Evolutionary conservation across 768 basidiomycete genomes (phyloP), one percentile per base, ranked within the genome.

Genomic region (Pholiota microspora): DNA sequence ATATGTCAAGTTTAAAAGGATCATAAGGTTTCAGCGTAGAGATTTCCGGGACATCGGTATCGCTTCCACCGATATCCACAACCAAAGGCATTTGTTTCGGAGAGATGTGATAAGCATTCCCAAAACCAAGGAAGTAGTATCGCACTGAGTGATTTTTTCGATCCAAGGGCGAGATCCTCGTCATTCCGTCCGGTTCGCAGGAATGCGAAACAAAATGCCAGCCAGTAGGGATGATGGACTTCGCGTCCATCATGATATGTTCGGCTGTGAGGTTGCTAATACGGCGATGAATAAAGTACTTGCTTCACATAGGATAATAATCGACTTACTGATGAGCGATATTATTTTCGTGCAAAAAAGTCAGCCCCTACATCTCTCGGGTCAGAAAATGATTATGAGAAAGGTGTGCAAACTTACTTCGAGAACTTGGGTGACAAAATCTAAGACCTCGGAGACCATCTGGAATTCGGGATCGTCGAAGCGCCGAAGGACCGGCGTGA

Each of bases 81-180:
- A 62, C 59, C 51, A 51, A 54, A 36, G 54, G 71, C 42, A 34
- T 49, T 34, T 58, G 48, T 27, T 55, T 51, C 8, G 60, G 64
- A 10, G 59, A 57, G 38, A 66, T 53, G 38, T 63, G 63, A 45
- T 64, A 63, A 25, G 57, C 59, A 18, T 58, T 59, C 9, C 70
- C 73, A 51, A 70, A 75, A 29, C 73, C 73, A 40, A 75, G 64
- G 38, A 73, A 72, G 40, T 69, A 69, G 59, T 76, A 76, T 6
- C 69, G 67, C 6, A 77, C 72, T 4, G 73, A 66, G 38, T 68
- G 58, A 28, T 69, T 66, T n/a, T 68, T 68, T 24, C 73, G 65
- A 2, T 68, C 58, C 8, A 70, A 56, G 0, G 70, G 69, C 12
- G 49, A 42, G 12, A 72, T 48, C 2, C 61, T 55, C 0, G 66